A percentile compares a stretch with the other conserved stretches of the same genome.
These are phyloP conservation scores for Rhizopus delemar DNA, from an alignment of 371 early-diverging fungal genomes.

Conservation along the genomic window DNA sequence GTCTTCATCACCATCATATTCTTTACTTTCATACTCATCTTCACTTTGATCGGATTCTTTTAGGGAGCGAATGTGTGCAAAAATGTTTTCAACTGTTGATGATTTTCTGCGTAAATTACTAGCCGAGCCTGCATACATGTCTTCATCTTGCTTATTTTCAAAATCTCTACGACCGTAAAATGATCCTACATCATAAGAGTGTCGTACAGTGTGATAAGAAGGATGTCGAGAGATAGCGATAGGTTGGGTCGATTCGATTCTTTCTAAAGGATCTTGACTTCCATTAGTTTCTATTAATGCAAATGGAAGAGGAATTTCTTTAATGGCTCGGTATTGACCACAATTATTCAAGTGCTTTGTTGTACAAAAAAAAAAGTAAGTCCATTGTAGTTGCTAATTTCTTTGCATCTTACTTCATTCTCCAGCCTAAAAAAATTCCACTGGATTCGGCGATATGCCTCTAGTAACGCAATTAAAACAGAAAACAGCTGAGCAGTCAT, in stretches of 20 bases:
- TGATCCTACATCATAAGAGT: slow-evolving; percentile 23
- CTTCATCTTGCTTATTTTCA: slow-evolving; percentile 34
- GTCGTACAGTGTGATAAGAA: neutral
- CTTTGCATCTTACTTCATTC: slow-evolving; percentile 62
- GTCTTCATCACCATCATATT: slow-evolving; percentile 12
- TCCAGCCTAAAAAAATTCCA: slow-evolving; percentile 92
- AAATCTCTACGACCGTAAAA: slow-evolving; percentile 57
- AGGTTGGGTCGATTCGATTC: slow-evolving; percentile 26
- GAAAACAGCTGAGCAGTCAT: slow-evolving; percentile 31
- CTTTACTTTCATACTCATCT: slow-evolving; percentile 1
- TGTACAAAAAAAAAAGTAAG: neutral
- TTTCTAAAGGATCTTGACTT: slow-evolving; percentile 1
- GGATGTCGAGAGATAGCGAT: slow-evolving; percentile 5
- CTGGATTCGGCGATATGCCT: slow-evolving; percentile 73
- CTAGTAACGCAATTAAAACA: slow-evolving; percentile 42
- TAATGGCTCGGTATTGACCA: slow-evolving; percentile 82
- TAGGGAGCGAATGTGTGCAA: slow-evolving; percentile 22
- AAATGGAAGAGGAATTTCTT: slow-evolving; percentile 83
- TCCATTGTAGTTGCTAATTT: neutral
- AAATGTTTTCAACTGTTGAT: slow-evolving; percentile 16
- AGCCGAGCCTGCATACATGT: slow-evolving; percentile 25
- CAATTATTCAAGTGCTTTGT: slow-evolving; percentile 80
- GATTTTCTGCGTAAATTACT: slow-evolving; percentile 8
- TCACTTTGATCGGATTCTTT: neutral
- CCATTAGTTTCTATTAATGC: slow-evolving; percentile 18